Base-by-base conservation (phyloP, 164 flowering plant genomes). In the Chimonanthus salicifolius region DNA sequence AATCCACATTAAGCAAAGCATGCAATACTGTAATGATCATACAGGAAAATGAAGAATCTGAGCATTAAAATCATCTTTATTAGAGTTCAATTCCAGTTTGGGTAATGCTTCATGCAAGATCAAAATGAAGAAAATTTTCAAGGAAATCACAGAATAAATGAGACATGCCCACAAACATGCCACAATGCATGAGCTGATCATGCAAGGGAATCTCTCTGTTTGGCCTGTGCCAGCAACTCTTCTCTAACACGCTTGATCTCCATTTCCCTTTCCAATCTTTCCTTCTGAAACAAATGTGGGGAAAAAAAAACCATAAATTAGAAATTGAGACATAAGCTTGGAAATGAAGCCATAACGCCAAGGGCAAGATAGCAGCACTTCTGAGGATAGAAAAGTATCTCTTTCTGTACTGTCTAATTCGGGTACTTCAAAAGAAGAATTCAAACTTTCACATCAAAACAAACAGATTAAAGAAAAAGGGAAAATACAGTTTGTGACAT, bases 221-320 rank as follows among this genome's bases (percentile, higher is more conserved):
- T 75, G 49, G 77, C 73, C 47, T 75, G 64, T 49, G 69, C 77
- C n/a, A 70, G 63, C 65, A 75, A 54, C 47, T 70, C 73, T 70
- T 70, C 73, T 54, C 77, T 70, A 7, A 70, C 82, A 75, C 86
- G 84, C 77, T 77, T 86, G 68, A 90, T 80, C 85, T 86, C 87
- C 67, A 78, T 85, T 78, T 88, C 89, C 81, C 76, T 82, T 79
- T 86, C 87, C 82, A 85, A 15, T 72, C 84, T 82, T 72, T 90
- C 92, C 74, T 79, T 18, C 92, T 87, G 88, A 72, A 77, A 51
- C 76, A n/a, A 64, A 64, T 7, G 6, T 11, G 63, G 47, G n/a
- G 46, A 62, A 47, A 47, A 3, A 1, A 62, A 46, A 18, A 63
- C 58, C 11, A 51, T 51, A 15, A 51, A 51, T 51, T 51, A 51